Conservation (phyloP, 257 asterid species). For the Solanum chiquidenum region DNA sequence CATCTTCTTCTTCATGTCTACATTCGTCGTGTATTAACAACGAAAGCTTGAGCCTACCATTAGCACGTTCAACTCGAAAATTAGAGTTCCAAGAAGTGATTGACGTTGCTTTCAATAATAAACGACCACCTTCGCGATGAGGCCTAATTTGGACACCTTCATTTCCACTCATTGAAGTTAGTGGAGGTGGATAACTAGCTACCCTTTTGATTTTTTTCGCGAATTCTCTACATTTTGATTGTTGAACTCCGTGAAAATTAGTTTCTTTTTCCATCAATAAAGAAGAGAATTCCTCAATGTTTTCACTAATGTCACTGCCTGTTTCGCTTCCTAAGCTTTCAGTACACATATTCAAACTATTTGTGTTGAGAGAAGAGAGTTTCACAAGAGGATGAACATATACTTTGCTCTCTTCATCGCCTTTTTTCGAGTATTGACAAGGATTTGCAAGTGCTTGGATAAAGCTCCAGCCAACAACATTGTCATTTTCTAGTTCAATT, state of each 20-base stretch:
- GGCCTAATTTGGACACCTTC: conserved; percentile 37
- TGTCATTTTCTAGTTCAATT: not conserved
- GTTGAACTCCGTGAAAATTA: not conserved
- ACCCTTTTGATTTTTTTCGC: conserved; percentile 8
- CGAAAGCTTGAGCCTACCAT: conserved; percentile 71
- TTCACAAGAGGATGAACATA: conserved; percentile 47
- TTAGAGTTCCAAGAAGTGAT: conserved; percentile 2
- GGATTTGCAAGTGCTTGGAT: conserved; percentile 9
- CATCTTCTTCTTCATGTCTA: not conserved
- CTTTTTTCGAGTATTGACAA: not conserved
- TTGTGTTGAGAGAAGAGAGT: conserved; percentile 30
- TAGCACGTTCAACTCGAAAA: conserved; percentile 45
- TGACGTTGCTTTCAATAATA: conserved; percentile 48
- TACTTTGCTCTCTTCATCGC: conserved; percentile 3
- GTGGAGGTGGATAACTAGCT: conserved; percentile 56
- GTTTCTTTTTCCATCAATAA: conserved; percentile 4
- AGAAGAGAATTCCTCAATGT: conserved; percentile 14
- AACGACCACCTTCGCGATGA: conserved; percentile 64
- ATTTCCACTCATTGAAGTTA: conserved; percentile 45
- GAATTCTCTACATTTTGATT: conserved; percentile 4
- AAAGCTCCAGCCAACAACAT: conserved; percentile 20
- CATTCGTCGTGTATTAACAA: not conserved
- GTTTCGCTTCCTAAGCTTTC: conserved; percentile 76
- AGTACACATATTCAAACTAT: conserved; percentile 78
- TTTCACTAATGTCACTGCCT: conserved; percentile 35